phyloP scores from a whole-genome alignment of 371 early-diverging fungal genomes.

The Funneliformis caledonium region DNA sequence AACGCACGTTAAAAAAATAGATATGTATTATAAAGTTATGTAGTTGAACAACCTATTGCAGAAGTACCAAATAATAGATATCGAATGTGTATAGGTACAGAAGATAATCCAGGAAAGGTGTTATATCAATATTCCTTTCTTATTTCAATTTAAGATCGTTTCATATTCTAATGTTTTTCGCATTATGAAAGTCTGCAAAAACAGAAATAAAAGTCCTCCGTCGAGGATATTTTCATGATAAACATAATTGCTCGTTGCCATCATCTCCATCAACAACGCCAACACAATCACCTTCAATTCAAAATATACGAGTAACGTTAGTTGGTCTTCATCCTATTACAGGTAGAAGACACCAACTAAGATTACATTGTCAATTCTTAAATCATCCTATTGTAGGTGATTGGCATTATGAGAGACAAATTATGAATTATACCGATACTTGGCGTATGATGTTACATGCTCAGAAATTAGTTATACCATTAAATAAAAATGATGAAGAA shows the following conservation, averaged over 20 bases:
- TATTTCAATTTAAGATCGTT: neutral
- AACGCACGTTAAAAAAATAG: neutral
- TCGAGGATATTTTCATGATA: conserved; percentile 22
- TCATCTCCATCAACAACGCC: neutral
- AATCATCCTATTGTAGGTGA: conserved; percentile 73
- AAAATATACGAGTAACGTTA: conserved; percentile 45
- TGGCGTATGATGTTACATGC: conserved; percentile 58
- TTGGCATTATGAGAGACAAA: conserved; percentile 50
- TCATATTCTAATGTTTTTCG: neutral
- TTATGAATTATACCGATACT: conserved; percentile 48
- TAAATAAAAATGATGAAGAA: conserved; percentile 34
- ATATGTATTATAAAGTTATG: conserved; percentile 40
- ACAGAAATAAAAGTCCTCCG: conserved; percentile 36
- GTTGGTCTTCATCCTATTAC: conserved; percentile 62
- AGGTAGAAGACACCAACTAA: conserved; percentile 74
- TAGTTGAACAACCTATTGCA: conserved; percentile 48
- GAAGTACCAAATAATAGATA: conserved; percentile 50
- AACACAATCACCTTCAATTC: neutral
- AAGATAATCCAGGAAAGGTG: conserved; percentile 44
- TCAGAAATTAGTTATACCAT: conserved; percentile 44
- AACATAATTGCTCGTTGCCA: neutral
- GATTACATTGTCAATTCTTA: conserved; percentile 63
- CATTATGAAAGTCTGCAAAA: conserved; percentile 20
- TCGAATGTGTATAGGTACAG: conserved; percentile 47
- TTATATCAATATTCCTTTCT: neutral